Evolutionary conservation across 257 asterid species (phyloP), one percentile per base, ranked within the genome.

Genomic region (Plantago elongata): DNA sequence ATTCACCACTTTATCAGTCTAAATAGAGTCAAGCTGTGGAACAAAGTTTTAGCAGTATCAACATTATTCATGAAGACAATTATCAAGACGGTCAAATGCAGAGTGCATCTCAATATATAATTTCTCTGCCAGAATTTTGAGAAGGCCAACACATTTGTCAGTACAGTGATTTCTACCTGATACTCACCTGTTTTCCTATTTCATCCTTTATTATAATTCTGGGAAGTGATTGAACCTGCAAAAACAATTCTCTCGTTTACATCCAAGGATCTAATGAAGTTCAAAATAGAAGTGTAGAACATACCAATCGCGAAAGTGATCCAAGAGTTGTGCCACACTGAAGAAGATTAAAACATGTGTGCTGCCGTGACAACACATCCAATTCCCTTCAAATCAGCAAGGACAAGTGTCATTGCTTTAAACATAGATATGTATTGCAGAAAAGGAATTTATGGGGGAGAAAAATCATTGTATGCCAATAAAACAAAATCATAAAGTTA

Each of bases 201-300:
- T 86, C 97, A 70, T 92, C 97, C 77, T 72, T 87, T 51, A 86
- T 89, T 65, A 89, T 89, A 97, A 92, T 92, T 80, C 99, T 89
- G 40, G 97, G 99, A 72, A 89, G 99, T 10, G 99, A 92, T 67
- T 92, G 97, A 60, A 92, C 96, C 99, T 92, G 95, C 70, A 79
- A 54, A 54, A 34, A 34, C 13, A 51, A 29, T 57, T 61, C 68
- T 64, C 14, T 45, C 34, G 57, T 50, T 74, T 69, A 71, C 43
- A 68, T 44, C 63, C 65, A 67, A 66, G 69, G 17, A 63, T 18
- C 60, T 51, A 56, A 15, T 11, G 47, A 52, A 57, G 43, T 62
- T 62, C 69, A 43, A 17, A 11, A 15, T 13, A 27, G 61, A 13
- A 49, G 65, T 43, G 63, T 54, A 75, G 9, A 51, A 67, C 77